A percentile compares a stretch with the other conserved stretches of the same genome.
phyloP scores from a whole-genome alignment of 73 alveolate species.

The Paraurostyla sp. region DNA sequence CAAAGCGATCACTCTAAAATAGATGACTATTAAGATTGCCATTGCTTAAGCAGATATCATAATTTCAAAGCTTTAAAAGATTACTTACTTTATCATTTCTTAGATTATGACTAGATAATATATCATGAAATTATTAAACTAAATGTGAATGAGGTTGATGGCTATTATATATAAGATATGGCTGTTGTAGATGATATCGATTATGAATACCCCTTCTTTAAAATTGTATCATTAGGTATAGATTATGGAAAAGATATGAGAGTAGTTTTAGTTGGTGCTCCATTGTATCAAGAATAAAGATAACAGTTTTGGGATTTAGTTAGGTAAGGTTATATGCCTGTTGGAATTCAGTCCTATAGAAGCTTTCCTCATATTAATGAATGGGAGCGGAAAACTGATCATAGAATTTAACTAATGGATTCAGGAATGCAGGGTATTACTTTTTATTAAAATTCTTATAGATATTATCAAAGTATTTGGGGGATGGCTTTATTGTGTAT shows the following conservation, averaged over 20 bases:
- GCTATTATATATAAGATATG: background rate
- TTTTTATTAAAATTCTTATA: too few relatives aligned
- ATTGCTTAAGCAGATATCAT: background rate
- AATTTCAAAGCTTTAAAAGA: background rate
- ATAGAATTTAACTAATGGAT: background rate
- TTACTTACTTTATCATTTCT: background rate
- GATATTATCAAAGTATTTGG: background rate
- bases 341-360: conserved; percentile 2
- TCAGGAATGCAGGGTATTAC: background rate
- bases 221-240: background rate
- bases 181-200: background rate
- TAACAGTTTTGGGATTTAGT: background rate
- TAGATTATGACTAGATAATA: background rate
- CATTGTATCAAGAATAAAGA: background rate
- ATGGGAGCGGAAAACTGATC: conserved; percentile 22
- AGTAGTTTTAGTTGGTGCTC: background rate
- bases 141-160: too few relatives aligned
- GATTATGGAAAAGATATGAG: background rate
- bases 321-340: background rate
- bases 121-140: too few relatives aligned
- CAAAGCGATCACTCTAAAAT: background rate
- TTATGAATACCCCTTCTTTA: background rate
- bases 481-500: conserved; percentile 3
- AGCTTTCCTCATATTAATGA: conserved; percentile 4
- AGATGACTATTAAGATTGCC: background rate